These are phyloP conservation scores for Paramecium sonneborni DNA, from an alignment of 73 alveolate species.

Conservation along the genomic window DNA sequence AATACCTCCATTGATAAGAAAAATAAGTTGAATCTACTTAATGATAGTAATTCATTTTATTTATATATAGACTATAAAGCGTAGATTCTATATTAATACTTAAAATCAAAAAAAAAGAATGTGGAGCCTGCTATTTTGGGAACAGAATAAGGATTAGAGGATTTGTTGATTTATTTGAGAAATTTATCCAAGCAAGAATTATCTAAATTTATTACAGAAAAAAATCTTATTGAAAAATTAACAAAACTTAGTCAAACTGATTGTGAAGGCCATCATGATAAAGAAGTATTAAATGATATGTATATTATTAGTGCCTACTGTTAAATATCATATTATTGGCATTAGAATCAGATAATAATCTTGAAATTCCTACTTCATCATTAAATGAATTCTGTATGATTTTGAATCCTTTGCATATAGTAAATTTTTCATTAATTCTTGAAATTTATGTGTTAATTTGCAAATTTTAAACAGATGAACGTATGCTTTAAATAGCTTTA, in stretches of 20 bases:
- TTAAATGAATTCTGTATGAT: slow-evolving; percentile 20
- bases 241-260: background rate
- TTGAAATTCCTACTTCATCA: background rate
- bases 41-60: background rate
- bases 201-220: background rate
- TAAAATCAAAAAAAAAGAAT: background rate
- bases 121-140: slow-evolving; percentile 25
- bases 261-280: slow-evolving; percentile 60
- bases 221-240: background rate
- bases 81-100: background rate
- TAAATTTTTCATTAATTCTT: slow-evolving; percentile 21
- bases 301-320: background rate
- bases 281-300: background rate
- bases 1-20: background rate
- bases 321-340: slow-evolving; percentile 7
- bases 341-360: background rate
- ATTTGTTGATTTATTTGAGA: background rate
- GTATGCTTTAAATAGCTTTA: background rate
- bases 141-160: slow-evolving; percentile 47
- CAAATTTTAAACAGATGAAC: slow-evolving; percentile 8
- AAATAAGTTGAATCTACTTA: background rate
- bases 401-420: slow-evolving; percentile 22
- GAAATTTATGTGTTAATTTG: slow-evolving; percentile 39
- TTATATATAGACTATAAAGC: background rate
- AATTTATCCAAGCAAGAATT: background rate